A percentile compares a stretch with the other conserved stretches of the same genome.
Conservation (phyloP, 495 filamentous ascomycete species). For the Penicillium cataractarum region DNA sequence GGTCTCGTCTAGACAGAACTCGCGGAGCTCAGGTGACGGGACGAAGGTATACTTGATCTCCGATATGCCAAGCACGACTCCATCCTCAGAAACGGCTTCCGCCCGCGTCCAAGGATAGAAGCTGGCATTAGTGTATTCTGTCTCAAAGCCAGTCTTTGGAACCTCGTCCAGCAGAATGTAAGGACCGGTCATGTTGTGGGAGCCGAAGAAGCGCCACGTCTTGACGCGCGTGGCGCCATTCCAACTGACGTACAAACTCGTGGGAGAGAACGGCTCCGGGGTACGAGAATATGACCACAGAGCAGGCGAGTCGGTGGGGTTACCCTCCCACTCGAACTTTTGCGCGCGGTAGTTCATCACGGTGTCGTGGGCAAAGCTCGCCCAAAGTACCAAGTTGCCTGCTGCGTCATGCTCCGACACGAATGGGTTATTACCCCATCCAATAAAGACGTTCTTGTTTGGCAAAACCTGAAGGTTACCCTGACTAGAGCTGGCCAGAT, state of each 20-base stretch:
- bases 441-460: conserved; percentile 58
- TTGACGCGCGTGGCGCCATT: conserved; percentile 52
- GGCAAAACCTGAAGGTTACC: conserved; percentile 63
- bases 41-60: conserved; percentile 45
- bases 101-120: conserved; percentile 44
- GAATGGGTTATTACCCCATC: conserved; percentile 62
- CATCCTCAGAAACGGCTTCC: conserved; percentile 40
- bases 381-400: conserved; percentile 57
- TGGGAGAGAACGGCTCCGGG: conserved; percentile 32
- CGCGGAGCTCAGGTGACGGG: conserved; percentile 42
- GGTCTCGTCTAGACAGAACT: conserved; percentile 36
- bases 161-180: conserved; percentile 37
- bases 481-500: conserved; percentile 60
- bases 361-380: conserved; percentile 35
- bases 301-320: conserved; percentile 47
- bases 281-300: conserved; percentile 48
- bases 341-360: conserved; percentile 52
- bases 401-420: conserved; percentile 60
- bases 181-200: conserved; percentile 36
- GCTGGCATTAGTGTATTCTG: conserved; percentile 33
- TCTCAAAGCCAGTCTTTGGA: conserved; percentile 47
- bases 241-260: conserved; percentile 52
- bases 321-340: conserved; percentile 50
- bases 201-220: conserved; percentile 46
- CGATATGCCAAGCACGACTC: conserved; percentile 39